These are phyloP conservation scores for Euphorbia peplus DNA, from an alignment of 345 rosid genomes.

Conservation along the genomic window DNA sequence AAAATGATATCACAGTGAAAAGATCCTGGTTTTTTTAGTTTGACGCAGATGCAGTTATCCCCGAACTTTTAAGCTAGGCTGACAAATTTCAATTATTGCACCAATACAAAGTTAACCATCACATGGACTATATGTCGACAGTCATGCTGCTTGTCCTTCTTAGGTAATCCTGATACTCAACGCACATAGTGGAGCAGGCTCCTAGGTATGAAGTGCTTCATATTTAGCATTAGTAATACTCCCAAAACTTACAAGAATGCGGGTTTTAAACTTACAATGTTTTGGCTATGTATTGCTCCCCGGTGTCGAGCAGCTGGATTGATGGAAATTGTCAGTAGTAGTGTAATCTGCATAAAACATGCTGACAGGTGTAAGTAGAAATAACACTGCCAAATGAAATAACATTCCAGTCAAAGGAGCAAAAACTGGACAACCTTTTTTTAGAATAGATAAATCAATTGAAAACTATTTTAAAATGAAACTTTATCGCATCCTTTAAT, in stretches of 20 bases:
- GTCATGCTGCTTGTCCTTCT: neutral
- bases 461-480: too few relatives aligned
- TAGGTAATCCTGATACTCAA: neutral
- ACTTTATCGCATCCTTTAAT: neutral
- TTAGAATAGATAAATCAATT: neutral
- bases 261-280: neutral
- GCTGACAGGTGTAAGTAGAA: neutral
- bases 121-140: neutral
- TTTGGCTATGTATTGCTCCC: neutral
- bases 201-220: neutral
- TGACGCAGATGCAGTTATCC: neutral
- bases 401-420: neutral
- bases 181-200: neutral
- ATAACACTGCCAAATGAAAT: neutral
- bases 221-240: neutral
- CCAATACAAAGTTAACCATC: neutral
- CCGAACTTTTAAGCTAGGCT: neutral
- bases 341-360: neutral
- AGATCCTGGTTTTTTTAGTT: neutral
- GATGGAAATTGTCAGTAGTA: neutral
- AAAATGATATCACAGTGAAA: neutral
- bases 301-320: neutral
- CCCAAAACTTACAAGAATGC: neutral
- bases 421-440: neutral
- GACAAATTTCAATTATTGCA: neutral